Conservation (phyloP, 2,329 filamentous ascomycete species). For the Curvularia hawaiiensis region DNA sequence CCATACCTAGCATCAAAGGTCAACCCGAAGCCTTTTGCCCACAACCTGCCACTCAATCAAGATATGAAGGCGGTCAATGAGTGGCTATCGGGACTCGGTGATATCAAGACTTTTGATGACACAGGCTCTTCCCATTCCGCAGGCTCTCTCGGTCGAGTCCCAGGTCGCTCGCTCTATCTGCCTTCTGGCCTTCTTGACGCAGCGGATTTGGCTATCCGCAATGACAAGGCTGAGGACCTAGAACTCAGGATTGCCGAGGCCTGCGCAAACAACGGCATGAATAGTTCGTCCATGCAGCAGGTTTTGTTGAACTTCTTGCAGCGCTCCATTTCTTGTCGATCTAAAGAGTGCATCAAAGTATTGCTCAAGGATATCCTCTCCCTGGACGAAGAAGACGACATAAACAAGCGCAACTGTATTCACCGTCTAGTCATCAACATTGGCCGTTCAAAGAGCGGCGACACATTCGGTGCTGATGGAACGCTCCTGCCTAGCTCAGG, state of each 20-base stretch:
- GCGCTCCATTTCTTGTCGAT: constrained; percentile 72
- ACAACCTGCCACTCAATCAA: constrained; percentile 64
- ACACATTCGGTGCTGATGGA: constrained; percentile 54
- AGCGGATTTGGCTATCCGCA: constrained; percentile 73
- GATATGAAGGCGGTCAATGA: constrained; percentile 78
- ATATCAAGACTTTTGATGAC: constrained; percentile 78
- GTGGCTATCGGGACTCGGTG: constrained; percentile 83
- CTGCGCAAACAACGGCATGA: constrained; percentile 56
- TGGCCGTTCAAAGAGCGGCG: constrained; percentile 71
- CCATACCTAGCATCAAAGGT: constrained; percentile 91
- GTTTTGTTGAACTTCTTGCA: constrained; percentile 82
- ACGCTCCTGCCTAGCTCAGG: constrained; percentile 55
- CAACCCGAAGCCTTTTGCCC: constrained; percentile 85
- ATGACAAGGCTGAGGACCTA: constrained; percentile 66
- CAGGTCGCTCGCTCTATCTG: constrained; percentile 76
- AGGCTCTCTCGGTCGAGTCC: constrained; percentile 75
- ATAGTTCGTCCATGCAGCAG: constrained; percentile 62
- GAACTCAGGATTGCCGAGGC: constrained; percentile 62
- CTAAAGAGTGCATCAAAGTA: constrained; percentile 71
- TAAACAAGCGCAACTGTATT: constrained; percentile 92
- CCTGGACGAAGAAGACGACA: constrained; percentile 86
- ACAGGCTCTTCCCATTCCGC: constrained; percentile 70
- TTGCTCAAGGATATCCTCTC: constrained; percentile 72
- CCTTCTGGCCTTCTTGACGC: constrained; percentile 70
- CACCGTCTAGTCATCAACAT: constrained; percentile 93